Base-by-base conservation (phyloP, 805 yeast species). In the Candida verbasci region DNA sequence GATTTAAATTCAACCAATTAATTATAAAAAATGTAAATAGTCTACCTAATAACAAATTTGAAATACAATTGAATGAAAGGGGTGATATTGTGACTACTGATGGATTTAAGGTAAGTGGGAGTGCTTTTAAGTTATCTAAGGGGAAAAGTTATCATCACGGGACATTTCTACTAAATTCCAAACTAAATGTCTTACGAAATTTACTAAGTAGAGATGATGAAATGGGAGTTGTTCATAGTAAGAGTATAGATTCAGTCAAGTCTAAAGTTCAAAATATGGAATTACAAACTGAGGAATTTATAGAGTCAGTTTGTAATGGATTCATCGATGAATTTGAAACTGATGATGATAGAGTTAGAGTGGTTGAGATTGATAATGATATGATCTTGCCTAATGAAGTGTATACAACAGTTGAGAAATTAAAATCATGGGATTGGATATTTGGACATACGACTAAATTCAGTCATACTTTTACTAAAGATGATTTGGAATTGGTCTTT, bases 131-230 rank as follows among this genome's bases (percentile, higher is more conserved):
- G 54, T 68, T 93, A 22, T 80, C 95, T 4, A 72, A 74, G 33
- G 89, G 93, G 0, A 78, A 78, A 47, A 79, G 95, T 6, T 82
- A 89, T 46, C 98, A 93, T 54, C 99, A 93, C 62, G 98, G 97
- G 0, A 93, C 99, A 0, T 86, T 93, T 96, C 66, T 93, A 6
- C 63, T 93, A 17, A 62, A 74, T 37, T 79, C 94, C 28, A 67
- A 79, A 25, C 59, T 93, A 17, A 68, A 67, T n/a, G 58, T 69
- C 1, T 65, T 93, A 40, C 65, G 79, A 1, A 65, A 74, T n/a
- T 54, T 86, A 10, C 64, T 93, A 40, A 70, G 72, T 24, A 63
- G 80, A 11, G 71, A 68, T 29, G 57, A 60, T 9, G 46, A 57
- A 3, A 45, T 62, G 18, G 78, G 76, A 0, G 40, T 46, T 1